Percentiles rank a stretch among this genome's conserved stretches.
These are phyloP conservation scores for Aspergillus sp. DNA, from an alignment of 2,329 filamentous ascomycete species.

Conservation along the genomic window DNA sequence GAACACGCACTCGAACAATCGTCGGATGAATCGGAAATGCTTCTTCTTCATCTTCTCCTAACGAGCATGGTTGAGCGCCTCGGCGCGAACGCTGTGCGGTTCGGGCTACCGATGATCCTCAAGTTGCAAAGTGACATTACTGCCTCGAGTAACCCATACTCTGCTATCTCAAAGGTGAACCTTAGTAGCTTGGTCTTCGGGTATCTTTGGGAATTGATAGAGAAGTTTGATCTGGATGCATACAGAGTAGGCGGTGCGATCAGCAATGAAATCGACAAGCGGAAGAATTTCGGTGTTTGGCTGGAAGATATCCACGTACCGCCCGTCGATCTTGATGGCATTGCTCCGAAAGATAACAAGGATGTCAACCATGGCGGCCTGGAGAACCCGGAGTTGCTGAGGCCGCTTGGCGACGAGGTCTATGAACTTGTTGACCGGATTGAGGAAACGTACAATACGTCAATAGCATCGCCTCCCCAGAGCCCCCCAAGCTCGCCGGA, in stretches of 20 bases:
- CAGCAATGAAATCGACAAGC: constrained; percentile 64
- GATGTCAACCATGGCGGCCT: constrained; percentile 28
- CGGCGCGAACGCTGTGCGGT: constrained; percentile 71
- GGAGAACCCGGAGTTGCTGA: constrained; percentile 45
- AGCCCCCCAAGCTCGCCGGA: constrained; percentile 65
- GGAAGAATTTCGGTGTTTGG: constrained; percentile 71
- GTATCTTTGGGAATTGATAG: constrained; percentile 73
- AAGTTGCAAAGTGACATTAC: constrained; percentile 74
- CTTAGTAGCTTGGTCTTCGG: constrained; percentile 79
- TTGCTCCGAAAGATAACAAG: constrained; percentile 45
- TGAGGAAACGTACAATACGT: constrained; percentile 59
- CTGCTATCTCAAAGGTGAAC: constrained; percentile 62
- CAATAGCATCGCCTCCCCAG: constrained; percentile 53
- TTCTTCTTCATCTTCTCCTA: constrained; percentile 69
- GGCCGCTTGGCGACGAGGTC: constrained; percentile 64
- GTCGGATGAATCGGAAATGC: constrained; percentile 63
- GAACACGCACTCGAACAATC: constrained; percentile 72
- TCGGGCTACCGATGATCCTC: constrained; percentile 80
- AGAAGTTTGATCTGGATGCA: constrained; percentile 67
- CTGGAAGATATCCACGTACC: constrained; percentile 65
- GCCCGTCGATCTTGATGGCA: constrained; percentile 53
- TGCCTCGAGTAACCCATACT: constrained; percentile 19
- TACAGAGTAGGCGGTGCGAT: constrained; percentile 63
- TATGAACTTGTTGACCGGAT: constrained; percentile 65
- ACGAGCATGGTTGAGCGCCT: constrained; percentile 65